Base-by-base conservation (phyloP, 805 yeast species). In the Pichia insulana region DNA sequence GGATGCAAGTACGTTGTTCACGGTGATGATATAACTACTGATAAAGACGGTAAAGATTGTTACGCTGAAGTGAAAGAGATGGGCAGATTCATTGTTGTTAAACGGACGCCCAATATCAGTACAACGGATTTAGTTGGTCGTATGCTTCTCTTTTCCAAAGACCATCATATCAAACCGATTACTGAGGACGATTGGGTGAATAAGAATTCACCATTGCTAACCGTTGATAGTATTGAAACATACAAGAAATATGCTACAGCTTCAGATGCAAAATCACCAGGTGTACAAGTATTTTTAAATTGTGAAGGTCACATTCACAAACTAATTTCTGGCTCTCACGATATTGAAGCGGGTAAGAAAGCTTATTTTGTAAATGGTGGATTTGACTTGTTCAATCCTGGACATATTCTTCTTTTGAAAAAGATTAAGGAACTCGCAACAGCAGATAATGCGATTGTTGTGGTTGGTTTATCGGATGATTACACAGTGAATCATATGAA, bases 1-100 rank as follows among this genome's bases (percentile, higher is more conserved):
- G 75, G 74, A 7, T 92, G 98, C 65, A 64, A 76, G 56, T 92
- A 80, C 59, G 98, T 92, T n/a, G 96, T 92, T 10, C 98, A 92
- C 61, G 98, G 98, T 7, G 98, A 92, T 62, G 98, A 92, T 58
- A 87, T 92, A 50, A 92, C 97, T 20, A 84, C 97, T 2, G 97
- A 92, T 62, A 96, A 96, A 13, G 73, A 86, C 56, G 98, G 98
- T 2, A 80, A 85, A 43, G 98, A 92, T 63, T 87, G 97, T 55
- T 92, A 92, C 63, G 81, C 83, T 44, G 70, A 61, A 20, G 85
- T 89, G 50, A 89, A 90, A 59, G 86, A 85, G 41, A 63, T 77
- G 57, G 95, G 94, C n/a, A 65, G 90, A 50, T 85, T 90, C 58
- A 73, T 80, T 17, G 87, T 86, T n/a, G 97, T 92, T 35, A 88